Conservation (phyloP, 2,329 filamentous ascomycete genomes). For the Claviceps sp. region DNA sequence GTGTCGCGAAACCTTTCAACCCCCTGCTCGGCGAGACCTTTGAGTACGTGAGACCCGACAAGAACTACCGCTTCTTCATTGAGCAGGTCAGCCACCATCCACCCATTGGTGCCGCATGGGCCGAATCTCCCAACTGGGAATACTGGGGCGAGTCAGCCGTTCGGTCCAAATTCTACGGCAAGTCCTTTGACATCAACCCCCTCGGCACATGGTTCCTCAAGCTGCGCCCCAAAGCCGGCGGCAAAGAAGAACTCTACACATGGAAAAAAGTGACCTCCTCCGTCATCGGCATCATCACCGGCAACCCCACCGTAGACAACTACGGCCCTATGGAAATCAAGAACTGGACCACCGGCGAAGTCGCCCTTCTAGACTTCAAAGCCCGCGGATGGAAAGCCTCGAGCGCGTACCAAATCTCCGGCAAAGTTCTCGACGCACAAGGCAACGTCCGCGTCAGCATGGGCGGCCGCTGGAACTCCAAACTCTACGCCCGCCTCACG, state of each 20-base stretch:
- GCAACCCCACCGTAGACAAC: slow-evolving; percentile 93
- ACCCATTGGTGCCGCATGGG: slow-evolving; percentile 83
- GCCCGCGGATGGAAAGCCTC: slow-evolving; percentile 89
- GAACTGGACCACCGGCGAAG: slow-evolving; percentile 91
- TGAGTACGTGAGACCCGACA: slow-evolving; percentile 89
- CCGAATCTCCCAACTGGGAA: slow-evolving; percentile 86
- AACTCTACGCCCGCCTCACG: slow-evolving; percentile 85
- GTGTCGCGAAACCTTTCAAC: slow-evolving; percentile 97
- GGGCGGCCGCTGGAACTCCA: slow-evolving; percentile 93
- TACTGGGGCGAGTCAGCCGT: slow-evolving; percentile 95
- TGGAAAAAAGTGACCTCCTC: slow-evolving; percentile 99
- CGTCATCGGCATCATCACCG: slow-evolving; percentile 96
- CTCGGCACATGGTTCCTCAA: slow-evolving; percentile 94
- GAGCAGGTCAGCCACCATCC: slow-evolving; percentile 98
- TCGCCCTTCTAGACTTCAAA: slow-evolving; percentile 87
- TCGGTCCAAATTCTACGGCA: slow-evolving; percentile 93
- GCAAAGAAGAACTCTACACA: slow-evolving; percentile 78
- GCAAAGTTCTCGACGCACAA: slow-evolving; percentile 67
- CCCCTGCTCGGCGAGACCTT: slow-evolving; percentile 92
- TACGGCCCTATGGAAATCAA: slow-evolving; percentile 95
- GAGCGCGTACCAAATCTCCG: slow-evolving; percentile 76
- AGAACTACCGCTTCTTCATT: slow-evolving; percentile 95
- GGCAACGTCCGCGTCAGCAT: slow-evolving; percentile 81
- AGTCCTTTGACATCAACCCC: slow-evolving; percentile 93
- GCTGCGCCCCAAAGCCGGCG: slow-evolving; percentile 61